These are phyloP conservation scores for Chaetomium strumarium DNA, from an alignment of 2,329 filamentous ascomycete species.

Conservation along the genomic window DNA sequence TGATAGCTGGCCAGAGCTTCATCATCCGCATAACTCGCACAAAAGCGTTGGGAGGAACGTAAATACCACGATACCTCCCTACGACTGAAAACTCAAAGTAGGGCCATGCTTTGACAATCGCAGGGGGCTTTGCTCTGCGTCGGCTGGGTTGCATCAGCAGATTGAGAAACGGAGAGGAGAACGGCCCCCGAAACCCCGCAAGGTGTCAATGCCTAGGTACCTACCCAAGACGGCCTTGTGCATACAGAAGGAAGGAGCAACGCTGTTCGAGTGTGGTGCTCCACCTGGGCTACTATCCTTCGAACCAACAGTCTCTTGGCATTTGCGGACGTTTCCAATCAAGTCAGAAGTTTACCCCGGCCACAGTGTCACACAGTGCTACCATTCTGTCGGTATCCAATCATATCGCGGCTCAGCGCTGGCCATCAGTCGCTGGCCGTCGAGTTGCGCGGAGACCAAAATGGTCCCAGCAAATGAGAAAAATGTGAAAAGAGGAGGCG, in stretches of 20 bases:
- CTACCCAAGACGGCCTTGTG: constrained; percentile 1
- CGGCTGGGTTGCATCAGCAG: background rate
- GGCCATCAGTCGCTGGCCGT: background rate
- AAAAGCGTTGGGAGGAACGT: no score
- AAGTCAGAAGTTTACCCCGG: background rate
- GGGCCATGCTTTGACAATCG: no score
- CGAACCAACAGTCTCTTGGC: constrained; percentile 8
- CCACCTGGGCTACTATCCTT: background rate
- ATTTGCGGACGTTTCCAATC: background rate
- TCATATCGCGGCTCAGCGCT: background rate
- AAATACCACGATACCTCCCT: no score
- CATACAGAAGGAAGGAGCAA: background rate
- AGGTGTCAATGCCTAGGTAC: no score
- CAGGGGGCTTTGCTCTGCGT: background rate
- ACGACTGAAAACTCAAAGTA: no score
- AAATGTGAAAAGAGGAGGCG: no score
- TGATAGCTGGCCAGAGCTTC: no score
- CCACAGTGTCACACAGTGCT: constrained; percentile 1
- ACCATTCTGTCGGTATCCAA: background rate
- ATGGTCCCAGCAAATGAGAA: no score
- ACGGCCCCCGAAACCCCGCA: background rate
- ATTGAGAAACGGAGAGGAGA: background rate
- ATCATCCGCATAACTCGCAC: no score
- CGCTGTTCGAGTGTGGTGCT: background rate
- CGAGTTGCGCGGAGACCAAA: no score